phyloP scores from a whole-genome alignment of 305 asterid species.

The Coffea humblotiana region DNA sequence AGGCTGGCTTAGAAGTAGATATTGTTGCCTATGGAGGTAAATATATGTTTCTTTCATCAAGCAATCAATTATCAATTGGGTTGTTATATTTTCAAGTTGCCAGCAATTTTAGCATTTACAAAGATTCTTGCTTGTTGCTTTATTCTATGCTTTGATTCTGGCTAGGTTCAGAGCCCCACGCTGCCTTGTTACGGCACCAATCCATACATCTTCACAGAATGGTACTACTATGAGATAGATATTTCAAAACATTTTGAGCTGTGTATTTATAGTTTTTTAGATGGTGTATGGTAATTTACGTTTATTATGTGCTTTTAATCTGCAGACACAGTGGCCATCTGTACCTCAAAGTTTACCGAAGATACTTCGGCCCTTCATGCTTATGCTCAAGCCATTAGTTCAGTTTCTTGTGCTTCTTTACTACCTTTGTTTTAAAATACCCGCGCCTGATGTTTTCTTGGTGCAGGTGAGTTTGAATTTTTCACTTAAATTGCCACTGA shows the following conservation, averaged over 20 bases:
- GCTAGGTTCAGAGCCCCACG: constrained; percentile 86
- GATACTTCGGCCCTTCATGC: constrained; percentile 73
- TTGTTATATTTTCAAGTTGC: background rate
- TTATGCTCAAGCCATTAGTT: constrained; percentile 69
- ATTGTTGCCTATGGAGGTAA: constrained; percentile 95
- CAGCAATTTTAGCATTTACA: background rate
- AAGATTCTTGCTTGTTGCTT: background rate
- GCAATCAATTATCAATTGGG: background rate
- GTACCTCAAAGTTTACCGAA: constrained; percentile 57
- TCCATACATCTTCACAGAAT: constrained; percentile 74
- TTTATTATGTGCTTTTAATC: constrained; percentile 20
- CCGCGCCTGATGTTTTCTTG: constrained; percentile 80
- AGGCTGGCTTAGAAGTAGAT: constrained; percentile 80
- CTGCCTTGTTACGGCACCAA: constrained; percentile 60
- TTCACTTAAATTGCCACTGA: background rate
- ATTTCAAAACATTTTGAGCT: constrained; percentile 16
- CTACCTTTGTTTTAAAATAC: constrained; percentile 79
- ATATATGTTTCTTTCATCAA: constrained; percentile 9
- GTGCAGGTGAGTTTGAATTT: constrained; percentile 71
- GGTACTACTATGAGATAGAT: constrained; percentile 44
- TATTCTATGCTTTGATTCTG: constrained; percentile 15
- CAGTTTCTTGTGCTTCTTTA: constrained; percentile 85
- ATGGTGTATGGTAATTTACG: constrained; percentile 3
- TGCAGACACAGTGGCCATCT: constrained; percentile 79
- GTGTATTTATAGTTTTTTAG: background rate